These are phyloP conservation scores for Nicotiana obtusifolia DNA, from an alignment of 257 asterid genomes.

Conservation along the genomic window DNA sequence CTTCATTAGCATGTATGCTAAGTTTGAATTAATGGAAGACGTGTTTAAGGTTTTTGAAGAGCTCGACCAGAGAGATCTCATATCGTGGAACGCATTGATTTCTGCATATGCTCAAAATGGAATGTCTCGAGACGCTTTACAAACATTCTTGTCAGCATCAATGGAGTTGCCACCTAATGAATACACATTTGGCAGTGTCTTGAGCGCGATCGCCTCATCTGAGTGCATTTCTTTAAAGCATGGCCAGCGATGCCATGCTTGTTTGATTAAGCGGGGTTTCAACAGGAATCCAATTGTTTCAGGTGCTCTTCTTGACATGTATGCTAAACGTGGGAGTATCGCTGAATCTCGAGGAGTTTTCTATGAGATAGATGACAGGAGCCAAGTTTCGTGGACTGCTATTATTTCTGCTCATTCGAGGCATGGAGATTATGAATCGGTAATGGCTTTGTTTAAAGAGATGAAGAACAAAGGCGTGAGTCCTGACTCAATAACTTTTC, in stretches of 20 bases:
- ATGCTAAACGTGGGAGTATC: slow-evolving; percentile 89
- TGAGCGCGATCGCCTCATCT: slow-evolving; percentile 77
- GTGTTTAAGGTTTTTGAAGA: slow-evolving; percentile 57
- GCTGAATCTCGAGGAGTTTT: slow-evolving; percentile 62
- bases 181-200: slow-evolving; percentile 77
- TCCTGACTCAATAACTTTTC: slow-evolving; percentile 84
- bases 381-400: slow-evolving; percentile 81
- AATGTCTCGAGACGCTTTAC: slow-evolving; percentile 69
- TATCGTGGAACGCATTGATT: slow-evolving; percentile 80
- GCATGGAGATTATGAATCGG: slow-evolving; percentile 75
- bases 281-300: slow-evolving; percentile 50
- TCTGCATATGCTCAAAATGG: slow-evolving; percentile 68
- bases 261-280: slow-evolving; percentile 52
- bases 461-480: slow-evolving; percentile 51
- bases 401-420: slow-evolving; percentile 81
- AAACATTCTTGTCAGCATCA: slow-evolving; percentile 41
- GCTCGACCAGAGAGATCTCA: slow-evolving; percentile 45
- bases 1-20: slow-evolving; percentile 90
- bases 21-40: slow-evolving; percentile 46
- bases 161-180: slow-evolving; percentile 56
- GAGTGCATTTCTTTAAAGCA: slow-evolving; percentile 68
- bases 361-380: slow-evolving; percentile 39
- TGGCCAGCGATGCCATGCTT: slow-evolving; percentile 62
- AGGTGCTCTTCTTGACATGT: slow-evolving; percentile 88
- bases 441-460: slow-evolving; percentile 53